Percentiles rank a stretch among this genome's conserved stretches.
Evolutionary conservation across 345 rosid genomes (phyloP).

Genomic region (Hypericum perforatum): DNA sequence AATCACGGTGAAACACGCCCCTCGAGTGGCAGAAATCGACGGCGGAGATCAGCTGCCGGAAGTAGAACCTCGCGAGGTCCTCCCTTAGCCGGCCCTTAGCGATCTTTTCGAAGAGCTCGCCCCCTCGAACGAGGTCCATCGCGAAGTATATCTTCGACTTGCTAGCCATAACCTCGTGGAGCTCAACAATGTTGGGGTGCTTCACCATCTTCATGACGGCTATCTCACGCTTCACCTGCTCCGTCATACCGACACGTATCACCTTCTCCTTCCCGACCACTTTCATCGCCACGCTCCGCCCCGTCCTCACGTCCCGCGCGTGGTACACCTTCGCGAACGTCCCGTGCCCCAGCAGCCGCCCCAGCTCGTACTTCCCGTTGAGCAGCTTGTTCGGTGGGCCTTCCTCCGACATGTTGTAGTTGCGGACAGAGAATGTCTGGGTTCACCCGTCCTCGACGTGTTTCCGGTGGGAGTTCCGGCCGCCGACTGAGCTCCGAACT

Average conservation of each 20-base stretch:
- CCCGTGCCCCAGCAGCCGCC: conserved; percentile 74
- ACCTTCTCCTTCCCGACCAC: conserved; percentile 85
- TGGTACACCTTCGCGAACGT: conserved; percentile 87
- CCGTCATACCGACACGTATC: conserved; percentile 76
- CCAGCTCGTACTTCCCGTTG: conserved; percentile 81
- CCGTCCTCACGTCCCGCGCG: conserved; percentile 44
- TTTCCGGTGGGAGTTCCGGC: conserved; percentile 85
- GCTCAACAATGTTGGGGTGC: conserved; percentile 75
- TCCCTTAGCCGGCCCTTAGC: conserved; percentile 62
- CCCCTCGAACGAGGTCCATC: conserved; percentile 88
- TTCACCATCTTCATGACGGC: conserved; percentile 91
- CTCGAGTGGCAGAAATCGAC: conserved; percentile 90
- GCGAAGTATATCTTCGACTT: conserved; percentile 88
- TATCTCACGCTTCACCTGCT: conserved; percentile 83
- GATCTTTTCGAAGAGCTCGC: conserved; percentile 65
- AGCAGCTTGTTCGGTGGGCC: conserved; percentile 27
- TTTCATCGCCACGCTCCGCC: conserved; percentile 75
- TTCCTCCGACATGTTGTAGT: conserved; percentile 12
- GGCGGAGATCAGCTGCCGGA: conserved; percentile 75
- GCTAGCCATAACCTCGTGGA: conserved; percentile 92
- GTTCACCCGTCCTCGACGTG: conserved; percentile 98
- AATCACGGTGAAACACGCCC: conserved; percentile 82
- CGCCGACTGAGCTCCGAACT: conserved; percentile 46
- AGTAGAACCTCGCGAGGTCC: conserved; percentile 62
- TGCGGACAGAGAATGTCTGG: background rate